A percentile compares a stretch with the other conserved stretches of the same genome.
Conservation (phyloP, 2,329 filamentous ascomycete genomes). For the Calonectria multiphialidica region DNA sequence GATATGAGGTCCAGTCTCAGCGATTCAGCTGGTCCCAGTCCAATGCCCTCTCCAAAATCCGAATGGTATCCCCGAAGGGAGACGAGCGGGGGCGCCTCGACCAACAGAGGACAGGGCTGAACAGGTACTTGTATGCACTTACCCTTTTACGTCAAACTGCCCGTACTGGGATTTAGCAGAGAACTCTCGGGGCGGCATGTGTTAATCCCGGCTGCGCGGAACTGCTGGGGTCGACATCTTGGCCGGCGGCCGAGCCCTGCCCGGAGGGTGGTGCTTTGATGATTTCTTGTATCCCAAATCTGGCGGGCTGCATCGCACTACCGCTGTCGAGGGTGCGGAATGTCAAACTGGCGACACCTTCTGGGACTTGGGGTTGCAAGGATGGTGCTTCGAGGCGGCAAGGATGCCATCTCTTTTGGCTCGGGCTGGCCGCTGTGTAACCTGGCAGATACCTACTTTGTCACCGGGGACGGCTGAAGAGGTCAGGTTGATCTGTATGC, state of each 20-base stretch:
- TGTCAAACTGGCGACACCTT: conserved; percentile 29
- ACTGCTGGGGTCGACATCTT: conserved; percentile 12
- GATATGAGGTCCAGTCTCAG: conserved; percentile 6
- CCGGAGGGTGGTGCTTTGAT: conserved; percentile 13
- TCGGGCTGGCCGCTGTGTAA: conserved; percentile 30
- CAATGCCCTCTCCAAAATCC: conserved; percentile 5
- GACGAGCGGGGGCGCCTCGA: conserved; percentile 7
- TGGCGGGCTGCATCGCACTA: conserved; percentile 41
- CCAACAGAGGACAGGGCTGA: conserved; percentile 8
- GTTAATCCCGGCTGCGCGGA: conserved; percentile 10
- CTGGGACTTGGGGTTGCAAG: conserved; percentile 32
- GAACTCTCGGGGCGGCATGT: conserved; percentile 5
- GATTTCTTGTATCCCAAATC: conserved; percentile 37
- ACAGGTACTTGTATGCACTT: background rate
- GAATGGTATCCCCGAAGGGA: conserved; percentile 6
- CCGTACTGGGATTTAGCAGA: conserved; percentile 9
- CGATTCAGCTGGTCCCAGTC: conserved; percentile 9
- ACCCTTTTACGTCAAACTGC: conserved; percentile 5
- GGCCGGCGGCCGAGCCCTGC: conserved; percentile 30
- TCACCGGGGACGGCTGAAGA: conserved; percentile 17
- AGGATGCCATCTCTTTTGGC: conserved; percentile 27
- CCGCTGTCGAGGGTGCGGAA: conserved; percentile 27
- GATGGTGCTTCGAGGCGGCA: conserved; percentile 29
- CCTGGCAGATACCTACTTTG: conserved; percentile 14
- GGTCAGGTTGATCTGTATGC: conserved; percentile 19